Evolutionary conservation across 306 rosid genomes (phyloP).

Genomic region (Rosa rugosa): DNA sequence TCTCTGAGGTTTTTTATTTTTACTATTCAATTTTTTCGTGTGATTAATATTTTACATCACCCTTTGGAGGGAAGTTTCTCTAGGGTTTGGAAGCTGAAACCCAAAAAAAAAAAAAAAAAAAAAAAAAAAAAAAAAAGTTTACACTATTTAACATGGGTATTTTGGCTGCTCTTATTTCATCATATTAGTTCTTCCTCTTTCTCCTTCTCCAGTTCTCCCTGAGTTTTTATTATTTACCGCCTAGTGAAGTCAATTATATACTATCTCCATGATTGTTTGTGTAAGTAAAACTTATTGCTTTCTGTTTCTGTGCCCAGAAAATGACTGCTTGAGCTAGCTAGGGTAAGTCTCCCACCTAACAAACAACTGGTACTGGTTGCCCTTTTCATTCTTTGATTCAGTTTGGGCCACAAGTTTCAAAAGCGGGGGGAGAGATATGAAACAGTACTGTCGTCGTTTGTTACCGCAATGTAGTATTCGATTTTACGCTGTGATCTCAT

Average conservation of each 20-base stretch:
- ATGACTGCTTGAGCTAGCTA: slow-evolving; percentile 36
- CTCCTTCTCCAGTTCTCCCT: slow-evolving; percentile 2
- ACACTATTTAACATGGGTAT: slow-evolving; percentile 48
- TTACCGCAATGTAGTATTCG: slow-evolving; percentile 7
- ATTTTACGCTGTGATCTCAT: slow-evolving; percentile 20
- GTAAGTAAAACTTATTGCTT: slow-evolving; percentile 25
- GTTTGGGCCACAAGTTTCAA: slow-evolving; percentile 6
- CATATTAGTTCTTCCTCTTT: slow-evolving; percentile 1
- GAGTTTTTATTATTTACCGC: slow-evolving; percentile 33
- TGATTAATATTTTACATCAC: slow-evolving; percentile 51
- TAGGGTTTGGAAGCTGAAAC: slow-evolving; percentile 49
- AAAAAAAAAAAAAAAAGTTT: slow-evolving; percentile 21
- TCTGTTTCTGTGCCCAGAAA: slow-evolving; percentile 38
- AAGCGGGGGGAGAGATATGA: slow-evolving; percentile 31
- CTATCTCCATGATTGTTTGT: slow-evolving; percentile 63
- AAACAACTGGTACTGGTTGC: slow-evolving; percentile 29
- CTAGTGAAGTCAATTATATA: slow-evolving; percentile 17
- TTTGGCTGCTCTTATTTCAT: slow-evolving; percentile 23
- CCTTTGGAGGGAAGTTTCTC: slow-evolving; percentile 13
- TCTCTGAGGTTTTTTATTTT: slow-evolving; percentile 33
- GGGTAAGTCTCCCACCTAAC: slow-evolving; percentile 58
- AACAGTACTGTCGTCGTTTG: slow-evolving; percentile 25
- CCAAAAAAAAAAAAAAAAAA: neutral
- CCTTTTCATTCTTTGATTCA: neutral
- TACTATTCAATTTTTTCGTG: slow-evolving; percentile 49